Percentiles rank a stretch among this genome's conserved stretches.
phyloP scores from a whole-genome alignment of 164 flowering plant species.

The Aristolochia contorta region DNA sequence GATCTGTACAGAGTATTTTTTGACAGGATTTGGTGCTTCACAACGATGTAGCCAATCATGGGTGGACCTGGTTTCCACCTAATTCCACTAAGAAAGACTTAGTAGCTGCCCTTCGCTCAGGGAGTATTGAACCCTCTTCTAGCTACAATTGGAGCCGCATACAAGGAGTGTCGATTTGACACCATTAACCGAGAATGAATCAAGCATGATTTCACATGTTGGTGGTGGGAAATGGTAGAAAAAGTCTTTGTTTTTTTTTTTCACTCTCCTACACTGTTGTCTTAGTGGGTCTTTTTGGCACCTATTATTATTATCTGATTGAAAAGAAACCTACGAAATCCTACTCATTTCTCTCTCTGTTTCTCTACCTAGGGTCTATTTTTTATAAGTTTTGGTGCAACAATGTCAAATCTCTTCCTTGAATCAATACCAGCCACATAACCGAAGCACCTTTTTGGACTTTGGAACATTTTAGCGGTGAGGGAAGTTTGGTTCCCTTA shows the following conservation, averaged over 20 bases:
- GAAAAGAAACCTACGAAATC: too few relatives aligned
- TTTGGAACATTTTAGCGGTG: background rate
- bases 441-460: background rate
- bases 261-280: too few relatives aligned
- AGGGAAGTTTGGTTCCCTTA: background rate
- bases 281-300: too few relatives aligned
- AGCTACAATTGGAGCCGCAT: background rate
- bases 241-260: too few relatives aligned
- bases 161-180: background rate
- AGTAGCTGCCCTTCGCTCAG: background rate
- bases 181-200: background rate
- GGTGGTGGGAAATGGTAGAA: too few relatives aligned
- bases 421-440: background rate
- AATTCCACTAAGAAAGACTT: background rate
- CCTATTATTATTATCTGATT: too few relatives aligned
- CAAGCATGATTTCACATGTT: too few relatives aligned
- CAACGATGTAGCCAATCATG: background rate
- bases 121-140: background rate
- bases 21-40: constrained; percentile 7
- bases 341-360: too few relatives aligned
- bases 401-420: background rate
- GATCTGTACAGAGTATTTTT: background rate
- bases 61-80: background rate
- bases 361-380: too few relatives aligned
- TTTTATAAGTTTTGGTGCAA: background rate